Evolutionary conservation across 345 rosid species (phyloP).

Genomic region (Bruguiera parviflora): DNA sequence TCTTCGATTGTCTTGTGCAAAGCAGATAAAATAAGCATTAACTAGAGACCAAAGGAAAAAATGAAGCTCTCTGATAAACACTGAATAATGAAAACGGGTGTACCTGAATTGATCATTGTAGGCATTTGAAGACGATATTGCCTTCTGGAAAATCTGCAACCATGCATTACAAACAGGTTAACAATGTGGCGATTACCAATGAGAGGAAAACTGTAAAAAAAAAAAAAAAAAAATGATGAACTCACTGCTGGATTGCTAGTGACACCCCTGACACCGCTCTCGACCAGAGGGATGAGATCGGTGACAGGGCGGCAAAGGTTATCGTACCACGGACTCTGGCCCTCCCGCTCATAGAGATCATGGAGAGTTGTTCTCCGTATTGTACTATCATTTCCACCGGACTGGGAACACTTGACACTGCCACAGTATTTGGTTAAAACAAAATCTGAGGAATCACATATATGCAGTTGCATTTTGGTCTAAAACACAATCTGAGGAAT

Average conservation of each 20-base stretch:
- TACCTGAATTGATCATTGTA: constrained; percentile 97
- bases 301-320: constrained; percentile 96
- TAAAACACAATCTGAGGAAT: too few species aligned
- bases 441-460: not conserved
- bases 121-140: constrained; percentile 92
- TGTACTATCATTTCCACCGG: constrained; percentile 55
- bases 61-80: not conserved
- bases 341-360: constrained; percentile 84
- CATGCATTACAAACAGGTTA: not conserved
- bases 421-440: constrained; percentile 2
- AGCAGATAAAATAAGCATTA: not conserved
- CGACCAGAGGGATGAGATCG: constrained; percentile 79
- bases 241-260: constrained; percentile 99
- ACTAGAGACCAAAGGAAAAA: not conserved
- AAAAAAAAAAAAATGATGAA: not conserved
- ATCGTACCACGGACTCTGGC: constrained; percentile 99
- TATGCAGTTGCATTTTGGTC: too few species aligned
- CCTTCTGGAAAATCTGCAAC: constrained; percentile 96
- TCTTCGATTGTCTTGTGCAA: not conserved
- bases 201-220: not conserved
- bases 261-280: constrained; percentile 91
- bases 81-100: not conserved
- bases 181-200: not conserved
- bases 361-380: constrained; percentile 71
- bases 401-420: constrained; percentile 73